These are phyloP conservation scores for Thermomyces lanuginosus DNA, from an alignment of 2,329 filamentous ascomycete species.

Conservation along the genomic window DNA sequence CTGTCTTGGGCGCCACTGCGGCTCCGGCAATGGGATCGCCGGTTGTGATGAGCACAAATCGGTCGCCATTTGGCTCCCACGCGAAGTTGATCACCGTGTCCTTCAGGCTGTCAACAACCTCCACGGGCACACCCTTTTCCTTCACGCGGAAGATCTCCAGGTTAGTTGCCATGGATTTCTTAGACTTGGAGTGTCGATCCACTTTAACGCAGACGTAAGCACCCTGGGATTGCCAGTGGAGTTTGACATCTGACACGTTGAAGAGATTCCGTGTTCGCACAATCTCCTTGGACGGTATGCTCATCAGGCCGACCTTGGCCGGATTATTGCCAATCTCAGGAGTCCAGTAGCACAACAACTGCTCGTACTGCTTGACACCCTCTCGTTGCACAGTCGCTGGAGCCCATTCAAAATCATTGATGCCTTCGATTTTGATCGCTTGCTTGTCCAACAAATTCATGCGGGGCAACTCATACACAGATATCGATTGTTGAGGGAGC, in stretches of 20 bases:
- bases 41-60: constrained; percentile 92
- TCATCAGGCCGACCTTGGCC: constrained; percentile 93
- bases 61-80: constrained; percentile 95
- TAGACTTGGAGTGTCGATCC: constrained; percentile 95
- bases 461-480: constrained; percentile 71
- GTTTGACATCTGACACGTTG: constrained; percentile 92
- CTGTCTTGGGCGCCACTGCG: constrained; percentile 80
- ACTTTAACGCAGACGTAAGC: constrained; percentile 97
- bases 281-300: constrained; percentile 83
- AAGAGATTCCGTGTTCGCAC: constrained; percentile 92
- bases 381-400: constrained; percentile 69
- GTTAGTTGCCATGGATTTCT: constrained; percentile 93
- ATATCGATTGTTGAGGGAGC: constrained; percentile 74
- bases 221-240: constrained; percentile 95
- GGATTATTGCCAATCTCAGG: constrained; percentile 96
- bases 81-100: constrained; percentile 99
- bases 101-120: constrained; percentile 94
- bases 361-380: constrained; percentile 79
- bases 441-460: constrained; percentile 87
- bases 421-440: constrained; percentile 87
- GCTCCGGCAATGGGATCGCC: constrained; percentile 64
- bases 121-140: constrained; percentile 95
- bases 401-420: constrained; percentile 97
- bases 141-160: constrained; percentile 94
- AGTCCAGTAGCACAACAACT: constrained; percentile 96